Conservation (phyloP, 306 rosid species). For the Corylus heterophylla region DNA sequence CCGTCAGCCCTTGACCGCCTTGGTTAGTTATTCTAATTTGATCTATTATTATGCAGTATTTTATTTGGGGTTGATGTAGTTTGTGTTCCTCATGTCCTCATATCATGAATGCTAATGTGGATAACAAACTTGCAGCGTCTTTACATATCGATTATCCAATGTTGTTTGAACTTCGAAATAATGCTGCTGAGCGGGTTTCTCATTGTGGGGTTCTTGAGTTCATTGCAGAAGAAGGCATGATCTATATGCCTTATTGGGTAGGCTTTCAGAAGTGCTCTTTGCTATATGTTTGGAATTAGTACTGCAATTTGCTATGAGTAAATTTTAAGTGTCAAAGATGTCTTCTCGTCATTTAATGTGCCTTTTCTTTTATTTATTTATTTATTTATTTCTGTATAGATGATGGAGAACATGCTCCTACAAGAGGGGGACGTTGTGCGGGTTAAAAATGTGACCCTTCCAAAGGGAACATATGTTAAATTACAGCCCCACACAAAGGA, state of each 20-base stretch:
- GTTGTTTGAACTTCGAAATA: conserved; percentile 93
- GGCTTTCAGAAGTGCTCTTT: conserved; percentile 31
- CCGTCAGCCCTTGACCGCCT: conserved; percentile 99
- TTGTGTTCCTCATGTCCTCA: neutral
- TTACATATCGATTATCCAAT: conserved; percentile 97
- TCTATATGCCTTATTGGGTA: conserved; percentile 99
- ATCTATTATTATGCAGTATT: neutral
- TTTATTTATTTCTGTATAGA: conserved; percentile 39
- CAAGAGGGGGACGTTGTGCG: conserved; percentile 89
- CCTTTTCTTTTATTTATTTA: conserved; percentile 11
- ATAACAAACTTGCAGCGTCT: conserved; percentile 64
- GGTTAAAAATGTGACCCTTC: conserved; percentile 92
- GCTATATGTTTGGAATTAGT: conserved; percentile 24
- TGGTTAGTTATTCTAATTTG: conserved; percentile 60
- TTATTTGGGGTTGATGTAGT: neutral
- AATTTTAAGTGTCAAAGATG: neutral
- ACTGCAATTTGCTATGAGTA: conserved; percentile 12
- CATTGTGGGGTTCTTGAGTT: conserved; percentile 98
- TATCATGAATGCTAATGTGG: conserved; percentile 27
- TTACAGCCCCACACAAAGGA: conserved; percentile 97
- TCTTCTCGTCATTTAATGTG: conserved; percentile 14
- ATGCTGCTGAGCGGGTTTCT: conserved; percentile 67
- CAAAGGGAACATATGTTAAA: conserved; percentile 95
- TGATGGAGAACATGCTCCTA: conserved; percentile 98
- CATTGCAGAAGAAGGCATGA: conserved; percentile 99